Base-by-base conservation (phyloP, 352 stramenopile species). In the Pythium pyrilobum region DNA sequence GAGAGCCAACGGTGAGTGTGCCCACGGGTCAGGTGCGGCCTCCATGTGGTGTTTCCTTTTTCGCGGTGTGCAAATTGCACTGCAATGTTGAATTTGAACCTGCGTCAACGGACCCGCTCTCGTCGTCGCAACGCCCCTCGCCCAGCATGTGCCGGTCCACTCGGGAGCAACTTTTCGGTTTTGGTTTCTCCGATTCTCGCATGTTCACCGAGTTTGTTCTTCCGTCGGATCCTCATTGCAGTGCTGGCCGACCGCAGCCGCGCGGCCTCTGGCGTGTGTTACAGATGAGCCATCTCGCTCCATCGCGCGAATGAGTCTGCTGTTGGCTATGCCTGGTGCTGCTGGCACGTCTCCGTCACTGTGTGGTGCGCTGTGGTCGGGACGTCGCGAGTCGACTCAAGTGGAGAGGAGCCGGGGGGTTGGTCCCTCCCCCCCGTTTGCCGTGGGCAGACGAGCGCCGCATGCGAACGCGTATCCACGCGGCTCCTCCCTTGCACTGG, bases 271-370 rank as follows among this genome's bases (percentile, higher is more conserved):
- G 36, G 41, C 44, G 54, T 42, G 54, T 55, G 54, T 62, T 40
- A 50, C 54, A 62, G 54, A 62, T 62, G 54, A 62, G 54, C 43
- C 54, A 55, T 18, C 31, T n/a, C 41, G n/a, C n/a, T n/a, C n/a
- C n/a, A n/a, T n/a, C n/a, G n/a, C 42, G n/a, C 27, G 18, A 36
- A 50, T 41, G 41, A 52, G 41, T 52, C 45, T 52, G 29, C 25
- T 37, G 25, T 25, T 25, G 36, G 36, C 31, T 25, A 49, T 27
- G 24, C 13, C 18, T 4, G 7, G 38, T 15, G 23, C 5, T 10
- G 32, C 9, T 15, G 32, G 32, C 9, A 7, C 16, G 21, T 23
- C 16, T 48, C 23, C 12, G 6, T 9, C 38, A 31, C 20, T 49
- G 10, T 8, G 31, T 3, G 10, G 31, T 44, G 38, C 32, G 38